A percentile compares a stretch with the other conserved stretches of the same genome.
These are phyloP conservation scores for Punctularia strigosozonata DNA, from an alignment of 768 basidiomycete genomes.

Conservation along the genomic window DNA sequence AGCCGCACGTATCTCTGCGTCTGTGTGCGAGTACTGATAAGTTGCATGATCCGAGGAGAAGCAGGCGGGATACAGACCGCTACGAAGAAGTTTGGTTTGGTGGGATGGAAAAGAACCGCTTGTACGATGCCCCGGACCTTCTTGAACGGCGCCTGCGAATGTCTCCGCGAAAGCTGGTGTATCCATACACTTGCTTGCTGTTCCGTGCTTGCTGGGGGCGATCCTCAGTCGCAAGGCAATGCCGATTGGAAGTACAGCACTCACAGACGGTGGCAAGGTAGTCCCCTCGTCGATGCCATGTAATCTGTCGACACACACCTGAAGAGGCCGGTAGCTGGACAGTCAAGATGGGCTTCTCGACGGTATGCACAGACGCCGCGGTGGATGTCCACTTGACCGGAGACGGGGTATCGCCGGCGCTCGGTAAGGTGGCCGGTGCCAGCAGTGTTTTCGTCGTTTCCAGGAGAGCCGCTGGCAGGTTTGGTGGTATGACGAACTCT, in stretches of 20 bases:
- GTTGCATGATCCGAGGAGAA: constrained; percentile 2
- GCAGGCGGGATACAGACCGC: constrained; percentile 49
- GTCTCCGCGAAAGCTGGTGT: constrained; percentile 85
- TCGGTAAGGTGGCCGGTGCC: constrained; percentile 53
- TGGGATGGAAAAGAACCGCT: constrained; percentile 87
- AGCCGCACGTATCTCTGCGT: constrained; percentile 94
- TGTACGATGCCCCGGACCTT: constrained; percentile 89
- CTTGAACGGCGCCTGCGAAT: constrained; percentile 97
- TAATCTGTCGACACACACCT: constrained; percentile 65
- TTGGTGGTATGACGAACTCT: constrained; percentile 72
- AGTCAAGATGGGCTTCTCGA: constrained; percentile 47
- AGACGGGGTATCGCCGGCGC: constrained; percentile 42
- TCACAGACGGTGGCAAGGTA: constrained; percentile 91
- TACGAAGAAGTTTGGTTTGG: constrained; percentile 93
- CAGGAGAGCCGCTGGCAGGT: constrained; percentile 47
- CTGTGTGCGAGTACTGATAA: constrained; percentile 25
- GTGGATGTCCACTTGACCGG: constrained; percentile 59
- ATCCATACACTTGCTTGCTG: constrained; percentile 86
- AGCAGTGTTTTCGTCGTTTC: constrained; percentile 50
- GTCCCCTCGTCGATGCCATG: constrained; percentile 93
- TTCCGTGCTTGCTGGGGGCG: constrained; percentile 42
- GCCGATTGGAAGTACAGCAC: constrained; percentile 21
- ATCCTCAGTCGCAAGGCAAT: constrained; percentile 6
- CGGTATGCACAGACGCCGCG: constrained; percentile 30
- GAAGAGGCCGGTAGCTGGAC: constrained; percentile 53